Evolutionary conservation across 805 yeast genomes (phyloP), one percentile per base, ranked within the genome.

Genomic region (Pichia deserticola): DNA sequence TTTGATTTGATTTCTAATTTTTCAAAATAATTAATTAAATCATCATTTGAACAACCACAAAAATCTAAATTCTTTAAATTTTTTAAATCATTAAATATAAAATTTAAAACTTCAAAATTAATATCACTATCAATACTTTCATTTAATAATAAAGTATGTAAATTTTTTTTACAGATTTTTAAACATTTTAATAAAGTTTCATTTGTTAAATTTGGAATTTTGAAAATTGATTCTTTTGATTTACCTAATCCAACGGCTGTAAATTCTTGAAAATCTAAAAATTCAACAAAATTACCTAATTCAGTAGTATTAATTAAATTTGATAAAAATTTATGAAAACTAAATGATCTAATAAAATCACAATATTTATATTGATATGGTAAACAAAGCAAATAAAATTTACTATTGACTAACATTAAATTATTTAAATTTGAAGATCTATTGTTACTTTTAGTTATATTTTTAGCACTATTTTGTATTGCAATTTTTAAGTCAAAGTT

Each of bases 201-300:
- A 39, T 83, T 73, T 0, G 96, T 89, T 39, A 89, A 88, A 86
- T 87, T 86, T 66, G 89, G 95, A 57, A 89, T 89, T 66, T 86
- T 95, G 65, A 79, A 83, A 67, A 86, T 90, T 96, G 89, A 89
- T 57, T 84, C 77, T 10, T 86, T 88, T 0, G 97, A 86, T 55
- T 97, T 73, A 3, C 97, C 97, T 44, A 89, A 73, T 0, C 97
- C 97, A 44, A 90, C 82, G 0, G 92, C 83, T 1, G 97, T 89
- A 65, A 89, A 84, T 57, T 86, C 92, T 60, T 86, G 86, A 34
- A 34, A 34, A 34, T 34, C 36, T 12, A 34, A 34, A 34, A 13
- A 12, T 34, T 34, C n/a, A 12, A 34, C 36, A 34, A 8, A 34
- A 11, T 34, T 34, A 34, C 36, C 36, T 9, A 12, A 9, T 34